Evolutionary conservation across 2,329 filamentous ascomycete genomes (phyloP).

Genomic region (Escovopsis weberi): DNA sequence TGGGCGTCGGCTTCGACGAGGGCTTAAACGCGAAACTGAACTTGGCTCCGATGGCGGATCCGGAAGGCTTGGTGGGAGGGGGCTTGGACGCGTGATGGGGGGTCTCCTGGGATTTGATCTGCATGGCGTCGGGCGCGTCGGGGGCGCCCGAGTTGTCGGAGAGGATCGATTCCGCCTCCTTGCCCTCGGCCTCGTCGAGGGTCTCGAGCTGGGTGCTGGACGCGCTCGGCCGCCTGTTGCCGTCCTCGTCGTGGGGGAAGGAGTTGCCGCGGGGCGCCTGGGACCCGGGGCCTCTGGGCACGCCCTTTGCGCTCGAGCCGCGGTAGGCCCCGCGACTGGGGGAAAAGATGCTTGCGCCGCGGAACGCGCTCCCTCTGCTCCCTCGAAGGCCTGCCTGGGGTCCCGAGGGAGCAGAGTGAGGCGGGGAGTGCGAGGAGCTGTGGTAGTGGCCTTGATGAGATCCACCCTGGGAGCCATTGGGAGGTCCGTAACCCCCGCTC

Average conservation of each 20-base stretch:
- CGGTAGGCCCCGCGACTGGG: conserved; percentile 35
- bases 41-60: conserved; percentile 41
- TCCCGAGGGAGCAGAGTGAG: conserved; percentile 42
- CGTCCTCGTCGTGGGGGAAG: conserved; percentile 6
- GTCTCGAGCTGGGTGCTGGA: conserved; percentile 5
- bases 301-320: conserved; percentile 47
- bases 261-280: conserved; percentile 9
- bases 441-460: conserved; percentile 32
- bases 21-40: conserved; percentile 92
- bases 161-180: conserved; percentile 4
- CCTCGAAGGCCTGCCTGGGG: conserved; percentile 30
- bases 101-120: conserved; percentile 28
- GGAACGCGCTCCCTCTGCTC: conserved; percentile 41
- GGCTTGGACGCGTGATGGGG: conserved; percentile 29
- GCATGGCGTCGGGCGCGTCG: conserved; percentile 1
- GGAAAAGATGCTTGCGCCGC: conserved; percentile 39
- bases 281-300: conserved; percentile 50
- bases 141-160: neutral
- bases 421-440: conserved; percentile 32
- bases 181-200: conserved; percentile 7
- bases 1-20: conserved; percentile 41
- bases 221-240: conserved; percentile 9
- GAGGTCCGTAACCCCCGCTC: conserved; percentile 31
- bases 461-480: conserved; percentile 26
- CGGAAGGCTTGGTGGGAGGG: conserved; percentile 35